These are phyloP conservation scores for Royoungia palumana DNA, from an alignment of 768 basidiomycete genomes.

Conservation along the genomic window DNA sequence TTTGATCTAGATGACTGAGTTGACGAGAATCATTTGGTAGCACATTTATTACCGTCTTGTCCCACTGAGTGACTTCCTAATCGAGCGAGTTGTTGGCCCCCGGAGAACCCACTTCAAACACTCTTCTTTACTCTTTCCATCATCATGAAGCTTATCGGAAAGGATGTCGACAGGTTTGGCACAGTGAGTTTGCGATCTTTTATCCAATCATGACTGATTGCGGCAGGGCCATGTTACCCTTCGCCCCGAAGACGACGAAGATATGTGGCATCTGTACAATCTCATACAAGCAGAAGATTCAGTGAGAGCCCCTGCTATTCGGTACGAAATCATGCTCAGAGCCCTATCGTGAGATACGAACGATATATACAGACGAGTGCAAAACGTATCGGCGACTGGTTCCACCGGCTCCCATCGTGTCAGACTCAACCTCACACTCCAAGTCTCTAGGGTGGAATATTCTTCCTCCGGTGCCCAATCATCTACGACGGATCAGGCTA, in stretches of 20 bases:
- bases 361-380: slow-evolving; percentile 61
- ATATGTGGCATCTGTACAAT: slow-evolving; percentile 99
- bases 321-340: slow-evolving; percentile 40
- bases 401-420: slow-evolving; percentile 91
- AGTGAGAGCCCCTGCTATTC: slow-evolving; percentile 81
- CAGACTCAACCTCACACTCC: slow-evolving; percentile 77
- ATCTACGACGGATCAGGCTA: slow-evolving; percentile 43
- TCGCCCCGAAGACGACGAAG: slow-evolving; percentile 96
- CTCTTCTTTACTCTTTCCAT: not conserved
- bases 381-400: slow-evolving; percentile 87
- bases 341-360: slow-evolving; percentile 4
- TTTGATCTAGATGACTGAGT: slow-evolving; percentile 54
- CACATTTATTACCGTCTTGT: no score
- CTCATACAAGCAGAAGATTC: slow-evolving; percentile 87
- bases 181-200: slow-evolving; percentile 49
- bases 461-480: slow-evolving; percentile 61
- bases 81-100: slow-evolving; percentile 6
- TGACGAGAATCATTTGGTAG: not conserved
- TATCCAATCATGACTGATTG: slow-evolving; percentile 18
- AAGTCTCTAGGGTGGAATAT: slow-evolving; percentile 78
- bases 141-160: slow-evolving; percentile 83
- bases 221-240: slow-evolving; percentile 88
- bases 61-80: slow-evolving; percentile 16
- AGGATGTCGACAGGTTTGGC: slow-evolving; percentile 79
- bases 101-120: not conserved